Evolutionary conservation across 371 early-diverging fungal genomes (phyloP), one percentile per base, ranked within the genome.

Genomic region (Apophysomyces trapeziformis): DNA sequence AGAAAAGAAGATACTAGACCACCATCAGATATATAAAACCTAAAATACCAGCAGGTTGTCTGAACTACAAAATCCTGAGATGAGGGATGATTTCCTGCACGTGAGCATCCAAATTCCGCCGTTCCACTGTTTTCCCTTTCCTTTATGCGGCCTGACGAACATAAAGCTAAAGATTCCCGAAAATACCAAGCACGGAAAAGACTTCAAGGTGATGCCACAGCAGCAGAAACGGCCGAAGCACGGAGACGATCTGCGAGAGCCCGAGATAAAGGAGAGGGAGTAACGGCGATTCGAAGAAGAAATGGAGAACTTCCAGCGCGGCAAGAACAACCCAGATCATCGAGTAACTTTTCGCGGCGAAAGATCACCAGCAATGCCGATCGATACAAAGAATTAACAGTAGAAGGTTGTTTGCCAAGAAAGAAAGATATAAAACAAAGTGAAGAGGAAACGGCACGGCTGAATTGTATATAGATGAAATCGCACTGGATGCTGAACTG

Each of bases 111-210:
- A 50, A 50, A 50, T 50, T 21, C 54, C 54, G 21, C 18, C 3
- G 2, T 26, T 26, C 32, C 21, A 50, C 2, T 36, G n/a, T 61
- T 35, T 62, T 38, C 13, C 45, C 50, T 16, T 9, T 38, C 2
- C 26, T 39, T 64, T 36, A 83, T 83, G 83, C 71, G 83, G 64
- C 83, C 83, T 4, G 83, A 83, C 66, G 73, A 76, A 38, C 77
- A 83, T 39, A 83, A 83, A 66, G 64, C 77, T 26, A 79, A 75
- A 59, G 74, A 77, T 36, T 80, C 83, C 8, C 80, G 79, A 38
- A 62, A 68, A 65, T 83, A 83, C 38, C 83, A 83, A 63, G 64
- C 66, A 37, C 66, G 68, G 4, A 78, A 80, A 63, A 78, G 78
- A 63, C 58, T 73, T 12, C 69, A 71, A 60, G 83, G 83, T 5